phyloP scores from a whole-genome alignment of 345 rosid genomes.

The Mallotus nudiflorus region DNA sequence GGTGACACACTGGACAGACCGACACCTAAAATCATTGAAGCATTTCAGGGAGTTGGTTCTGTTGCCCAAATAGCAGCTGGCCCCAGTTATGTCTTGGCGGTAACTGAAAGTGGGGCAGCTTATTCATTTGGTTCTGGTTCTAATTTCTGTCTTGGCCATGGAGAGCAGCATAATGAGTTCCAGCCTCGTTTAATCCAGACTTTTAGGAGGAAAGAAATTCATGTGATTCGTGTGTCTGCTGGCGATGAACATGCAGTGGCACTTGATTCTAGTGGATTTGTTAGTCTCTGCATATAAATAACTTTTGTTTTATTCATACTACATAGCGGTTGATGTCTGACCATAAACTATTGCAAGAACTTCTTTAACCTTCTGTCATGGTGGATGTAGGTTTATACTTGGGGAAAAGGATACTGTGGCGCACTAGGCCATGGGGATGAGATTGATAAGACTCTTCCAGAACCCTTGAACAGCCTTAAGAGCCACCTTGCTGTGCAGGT shows the following conservation, averaged over 20 bases:
- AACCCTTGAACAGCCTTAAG: conserved; percentile 60
- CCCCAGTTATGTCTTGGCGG: conserved; percentile 79
- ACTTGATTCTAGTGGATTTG: conserved; percentile 91
- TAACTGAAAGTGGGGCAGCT: conserved; percentile 57
- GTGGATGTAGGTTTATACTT: conserved; percentile 70
- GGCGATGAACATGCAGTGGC: conserved; percentile 98
- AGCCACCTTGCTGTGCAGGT: conserved; percentile 77
- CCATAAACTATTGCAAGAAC: background rate
- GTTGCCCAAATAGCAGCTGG: conserved; percentile 88
- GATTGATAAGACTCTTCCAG: conserved; percentile 82
- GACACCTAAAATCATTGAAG: conserved; percentile 62
- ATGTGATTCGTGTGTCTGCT: conserved; percentile 86
- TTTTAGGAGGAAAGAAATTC: conserved; percentile 67
- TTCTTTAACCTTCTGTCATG: conserved; percentile 14
- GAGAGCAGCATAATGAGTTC: conserved; percentile 86
- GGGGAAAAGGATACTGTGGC: conserved; percentile 99
- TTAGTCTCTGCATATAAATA: conserved; percentile 34
- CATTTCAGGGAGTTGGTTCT: conserved; percentile 52
- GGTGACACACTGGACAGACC: conserved; percentile 81
- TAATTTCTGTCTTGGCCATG: conserved; percentile 95
- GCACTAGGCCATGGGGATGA: conserved; percentile 98
- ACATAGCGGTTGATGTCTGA: conserved; percentile 7
- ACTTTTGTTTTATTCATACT: background rate
- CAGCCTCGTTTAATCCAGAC: conserved; percentile 76
- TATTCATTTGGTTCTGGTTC: conserved; percentile 93